Percentiles rank a stretch among this genome's conserved stretches.
Conservation (phyloP, 176 grass and related monocot species). For the Avena atlantica region DNA sequence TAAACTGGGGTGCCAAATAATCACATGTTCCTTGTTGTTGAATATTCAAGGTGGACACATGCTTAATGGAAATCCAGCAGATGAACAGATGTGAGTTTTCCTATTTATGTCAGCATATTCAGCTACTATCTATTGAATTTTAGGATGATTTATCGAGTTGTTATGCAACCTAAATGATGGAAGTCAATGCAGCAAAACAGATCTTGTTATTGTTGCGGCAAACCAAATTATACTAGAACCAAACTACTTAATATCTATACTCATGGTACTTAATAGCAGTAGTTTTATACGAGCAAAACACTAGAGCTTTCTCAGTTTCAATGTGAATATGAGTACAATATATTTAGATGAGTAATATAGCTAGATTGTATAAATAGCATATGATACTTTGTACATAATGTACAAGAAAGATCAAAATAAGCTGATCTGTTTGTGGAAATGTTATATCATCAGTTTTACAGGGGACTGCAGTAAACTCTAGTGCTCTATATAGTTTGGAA, state of each 20-base stretch:
- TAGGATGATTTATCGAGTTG: conserved; percentile 22
- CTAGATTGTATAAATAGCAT: neutral
- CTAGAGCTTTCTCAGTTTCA: conserved; percentile 6
- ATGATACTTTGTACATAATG: conserved; percentile 18
- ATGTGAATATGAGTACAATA: neutral
- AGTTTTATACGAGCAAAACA: neutral
- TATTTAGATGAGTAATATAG: conserved; percentile 26
- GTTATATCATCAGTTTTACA: conserved; percentile 8
- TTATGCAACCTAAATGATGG: neutral
- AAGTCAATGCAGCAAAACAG: neutral
- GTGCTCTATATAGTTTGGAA: conserved; percentile 7
- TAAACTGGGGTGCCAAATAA: too few species aligned
- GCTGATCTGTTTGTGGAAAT: neutral
- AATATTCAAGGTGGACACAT: too few species aligned
- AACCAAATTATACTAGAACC: conserved; percentile 16
- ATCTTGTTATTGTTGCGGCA: neutral
- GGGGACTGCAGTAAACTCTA: conserved; percentile 4
- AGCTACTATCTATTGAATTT: conserved; percentile 9
- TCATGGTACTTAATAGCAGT: neutral
- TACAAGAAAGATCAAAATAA: conserved; percentile 18
- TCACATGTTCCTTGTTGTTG: too few species aligned
- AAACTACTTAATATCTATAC: conserved; percentile 1
- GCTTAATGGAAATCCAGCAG: neutral
- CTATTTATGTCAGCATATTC: conserved; percentile 31
- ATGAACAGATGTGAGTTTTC: conserved; percentile 38